Base-by-base conservation (phyloP, 2,329 filamentous ascomycete species). In the Xenosphaeropsis pyriputrescens region DNA sequence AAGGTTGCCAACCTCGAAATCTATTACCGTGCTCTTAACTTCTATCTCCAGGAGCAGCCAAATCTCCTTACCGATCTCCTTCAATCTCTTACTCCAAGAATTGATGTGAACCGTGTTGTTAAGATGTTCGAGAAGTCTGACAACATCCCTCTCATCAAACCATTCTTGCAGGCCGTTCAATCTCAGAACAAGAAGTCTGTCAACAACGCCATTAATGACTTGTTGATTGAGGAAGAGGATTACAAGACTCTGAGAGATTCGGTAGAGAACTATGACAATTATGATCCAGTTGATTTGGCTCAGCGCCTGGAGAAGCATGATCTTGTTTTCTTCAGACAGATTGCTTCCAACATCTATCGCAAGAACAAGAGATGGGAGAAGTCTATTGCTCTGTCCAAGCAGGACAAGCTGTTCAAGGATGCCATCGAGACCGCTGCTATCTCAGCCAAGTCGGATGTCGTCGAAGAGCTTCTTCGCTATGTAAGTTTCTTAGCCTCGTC, bases 351-450 rank as follows among this genome's bases (percentile, higher is more conserved):
- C 63, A 98, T 98, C 61, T 98, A 96, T 68, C 86, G 93, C 59
- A 98, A 96, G 74, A 96, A 94, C 70, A 96, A 96, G 80, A 77
- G 91, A 46, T 98, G 93, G 93, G 89, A 96, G 67, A 96, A 96
- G 67, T 95, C 88, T 4, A 98, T 98, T 59, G 76, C 85, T 26
- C 68, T 98, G 34, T 96, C 89, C 13, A 98, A 98, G 72, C 89
- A 98, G 60, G 91, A 98, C 68, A 96, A 95, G 73, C 70, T 98
- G 13, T 98, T 91, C 79, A 96, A 95, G 70, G 91, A 98, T 63
- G 91, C 93, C 18, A 96, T 98, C 45, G 91, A 98, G 70, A 98
- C 91, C 12, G 76, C 93, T 22, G 91, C 91, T 18, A 83, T 95
- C 39, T 96, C 89, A 37, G 70, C 72, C 56, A 96, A 96, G 72